Percentiles rank a stretch among this genome's conserved stretches.
These are phyloP conservation scores for Aquilaria yunnanensis DNA, from an alignment of 345 rosid species.

Conservation along the genomic window DNA sequence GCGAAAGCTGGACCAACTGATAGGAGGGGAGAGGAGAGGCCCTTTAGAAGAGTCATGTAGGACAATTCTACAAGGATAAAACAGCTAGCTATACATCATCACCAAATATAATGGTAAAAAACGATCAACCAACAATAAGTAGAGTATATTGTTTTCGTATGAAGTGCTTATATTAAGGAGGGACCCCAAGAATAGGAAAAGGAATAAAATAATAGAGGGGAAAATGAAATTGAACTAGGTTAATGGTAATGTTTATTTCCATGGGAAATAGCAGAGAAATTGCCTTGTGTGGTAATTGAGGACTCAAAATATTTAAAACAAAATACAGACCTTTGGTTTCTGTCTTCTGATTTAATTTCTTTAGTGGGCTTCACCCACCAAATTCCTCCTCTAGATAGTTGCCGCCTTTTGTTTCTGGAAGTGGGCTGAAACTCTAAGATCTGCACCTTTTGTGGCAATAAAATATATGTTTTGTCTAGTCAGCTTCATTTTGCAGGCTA, in stretches of 20 bases:
- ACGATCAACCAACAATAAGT: too few relatives aligned
- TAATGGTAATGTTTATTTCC: not conserved
- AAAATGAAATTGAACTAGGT: too few relatives aligned
- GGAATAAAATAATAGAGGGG: too few relatives aligned
- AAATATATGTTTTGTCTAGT: conserved; percentile 21
- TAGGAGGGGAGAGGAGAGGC: too few relatives aligned
- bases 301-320: conserved; percentile 5
- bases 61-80: too few relatives aligned
- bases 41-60: too few relatives aligned
- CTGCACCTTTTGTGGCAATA: conserved; percentile 8
- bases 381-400: conserved; percentile 12
- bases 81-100: too few relatives aligned
- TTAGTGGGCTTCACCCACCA: conserved; percentile 27
- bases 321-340: conserved; percentile 19
- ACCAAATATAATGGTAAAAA: too few relatives aligned
- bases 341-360: conserved; percentile 12
- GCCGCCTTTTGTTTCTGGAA: conserved; percentile 9
- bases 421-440: conserved; percentile 18
- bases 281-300: not conserved
- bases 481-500: conserved; percentile 20
- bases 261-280: not conserved
- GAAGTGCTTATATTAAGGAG: too few relatives aligned
- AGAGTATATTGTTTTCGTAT: too few relatives aligned
- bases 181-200: too few relatives aligned
- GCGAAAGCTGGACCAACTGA: too few relatives aligned